Evolutionary conservation across 2,329 filamentous ascomycete genomes (phyloP).

Genomic region (Epichloe aotearoae): DNA sequence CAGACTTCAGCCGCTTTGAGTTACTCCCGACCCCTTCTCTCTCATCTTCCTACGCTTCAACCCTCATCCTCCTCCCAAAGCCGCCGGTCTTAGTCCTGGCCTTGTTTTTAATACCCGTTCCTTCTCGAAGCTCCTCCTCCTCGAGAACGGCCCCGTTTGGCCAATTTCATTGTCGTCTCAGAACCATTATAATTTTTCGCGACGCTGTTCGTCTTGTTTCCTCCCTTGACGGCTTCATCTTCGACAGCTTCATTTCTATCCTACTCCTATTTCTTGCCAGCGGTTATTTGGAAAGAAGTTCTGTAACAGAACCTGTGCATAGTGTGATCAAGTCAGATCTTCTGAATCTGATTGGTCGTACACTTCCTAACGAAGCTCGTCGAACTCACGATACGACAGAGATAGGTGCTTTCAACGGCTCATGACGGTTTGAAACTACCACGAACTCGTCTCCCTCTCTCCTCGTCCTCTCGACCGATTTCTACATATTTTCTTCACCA

Average conservation of each 20-base stretch:
- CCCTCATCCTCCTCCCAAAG: not conserved
- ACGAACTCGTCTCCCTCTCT: not conserved
- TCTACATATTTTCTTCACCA: not conserved
- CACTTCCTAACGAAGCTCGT: conserved; percentile 1
- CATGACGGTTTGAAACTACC: conserved; percentile 2
- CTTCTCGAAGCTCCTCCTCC: conserved; percentile 6
- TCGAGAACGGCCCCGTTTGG: conserved; percentile 3
- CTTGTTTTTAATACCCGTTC: not conserved
- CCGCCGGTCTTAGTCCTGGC: not conserved
- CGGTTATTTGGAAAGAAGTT: conserved; percentile 1
- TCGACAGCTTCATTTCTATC: not conserved
- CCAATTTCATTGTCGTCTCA: not conserved
- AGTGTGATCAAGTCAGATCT: not conserved
- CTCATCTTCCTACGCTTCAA: not conserved
- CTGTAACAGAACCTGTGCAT: not conserved
- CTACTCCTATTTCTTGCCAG: not conserved
- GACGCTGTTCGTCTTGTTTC: conserved; percentile 3
- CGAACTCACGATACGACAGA: not conserved
- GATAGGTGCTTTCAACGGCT: not conserved
- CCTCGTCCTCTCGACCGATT: not conserved
- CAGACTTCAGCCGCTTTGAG: not conserved
- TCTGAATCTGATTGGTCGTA: not conserved
- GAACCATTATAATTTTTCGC: not conserved
- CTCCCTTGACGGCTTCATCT: conserved; percentile 3
- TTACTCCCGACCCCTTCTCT: not conserved